Evolutionary conservation across 345 rosid genomes (phyloP), one percentile per base, ranked within the genome.

Genomic region (Gossypium ekmanianum): DNA sequence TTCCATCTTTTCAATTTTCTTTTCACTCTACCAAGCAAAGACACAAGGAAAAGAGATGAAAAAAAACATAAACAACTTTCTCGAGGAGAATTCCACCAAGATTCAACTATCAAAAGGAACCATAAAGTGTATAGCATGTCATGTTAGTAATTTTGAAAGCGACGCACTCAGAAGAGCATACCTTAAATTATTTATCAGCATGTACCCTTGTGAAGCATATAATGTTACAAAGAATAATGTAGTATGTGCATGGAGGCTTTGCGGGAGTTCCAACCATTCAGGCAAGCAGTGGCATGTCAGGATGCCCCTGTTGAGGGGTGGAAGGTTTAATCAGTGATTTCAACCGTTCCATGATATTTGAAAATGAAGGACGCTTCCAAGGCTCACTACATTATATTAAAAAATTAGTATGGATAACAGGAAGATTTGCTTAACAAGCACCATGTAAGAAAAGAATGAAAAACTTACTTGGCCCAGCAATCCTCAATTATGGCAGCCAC

Each of bases 361-460:
- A 82, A 80, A 96, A 96, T 59, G 99, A 96, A 52, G 99, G 99
- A 26, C 99, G 97, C 78, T 93, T 93, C 97, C 98, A 80, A 11
- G 99, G 94, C 74, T 92, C 99, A 27, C 99, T 96, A 84, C 82
- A 83, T 61, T 34, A 22, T 43, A 78, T 58, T 27, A 62, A 81
- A 69, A 62, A 67, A 27, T 52, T 56, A 74, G 27, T 24, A 61
- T 1, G 4, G 17, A 59, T 51, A 47, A 44, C 41, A 24, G 74
- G 39, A 24, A 50, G 11, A 17, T 41, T 48, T 51, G 50, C 52
- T 43, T 26, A 9, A 70, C 43, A 51, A 8, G 12, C 14, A 27
- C 54, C 14, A 52, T 17, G 44, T 43, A 45, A 52, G 29, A 51
- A n/a, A 22, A 72, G n/a, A 70, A 73, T 17, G 74, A 64, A 58